These are phyloP conservation scores for Colletotrichum endophyticum DNA, from an alignment of 2,329 filamentous ascomycete genomes.

Conservation along the genomic window DNA sequence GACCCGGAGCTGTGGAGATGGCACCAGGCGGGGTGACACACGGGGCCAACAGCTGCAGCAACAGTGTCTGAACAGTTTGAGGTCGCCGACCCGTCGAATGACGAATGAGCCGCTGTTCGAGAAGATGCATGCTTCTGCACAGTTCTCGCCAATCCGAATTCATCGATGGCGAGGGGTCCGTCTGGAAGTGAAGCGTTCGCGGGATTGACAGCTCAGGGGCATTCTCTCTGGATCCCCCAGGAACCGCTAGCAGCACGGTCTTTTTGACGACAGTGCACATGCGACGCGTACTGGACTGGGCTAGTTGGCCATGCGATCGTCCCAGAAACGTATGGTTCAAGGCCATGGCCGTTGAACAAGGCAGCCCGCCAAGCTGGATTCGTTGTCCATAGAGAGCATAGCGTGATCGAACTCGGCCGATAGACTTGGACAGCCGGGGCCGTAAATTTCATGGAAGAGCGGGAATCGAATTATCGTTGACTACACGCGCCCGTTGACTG, in stretches of 20 bases:
- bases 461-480: not conserved
- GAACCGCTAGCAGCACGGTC: not conserved
- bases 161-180: not conserved
- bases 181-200: not conserved
- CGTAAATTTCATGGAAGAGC: not conserved
- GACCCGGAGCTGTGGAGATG: conserved; percentile 1
- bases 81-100: not conserved
- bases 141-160: not conserved
- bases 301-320: not conserved
- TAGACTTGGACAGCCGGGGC: not conserved
- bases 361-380: not conserved
- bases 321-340: not conserved
- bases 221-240: not conserved
- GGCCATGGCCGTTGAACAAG: not conserved
- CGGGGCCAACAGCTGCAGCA: not conserved
- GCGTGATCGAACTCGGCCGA: not conserved
- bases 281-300: not conserved
- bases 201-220: not conserved
- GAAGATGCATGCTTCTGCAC: not conserved
- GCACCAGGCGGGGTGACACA: not conserved
- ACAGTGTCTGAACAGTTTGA: not conserved
- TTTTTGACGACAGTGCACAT: not conserved
- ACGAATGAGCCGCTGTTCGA: not conserved
- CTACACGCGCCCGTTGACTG: not conserved
- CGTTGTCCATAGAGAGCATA: not conserved